Conservation (phyloP, 306 rosid species). For the Prinsepia uniflora region DNA sequence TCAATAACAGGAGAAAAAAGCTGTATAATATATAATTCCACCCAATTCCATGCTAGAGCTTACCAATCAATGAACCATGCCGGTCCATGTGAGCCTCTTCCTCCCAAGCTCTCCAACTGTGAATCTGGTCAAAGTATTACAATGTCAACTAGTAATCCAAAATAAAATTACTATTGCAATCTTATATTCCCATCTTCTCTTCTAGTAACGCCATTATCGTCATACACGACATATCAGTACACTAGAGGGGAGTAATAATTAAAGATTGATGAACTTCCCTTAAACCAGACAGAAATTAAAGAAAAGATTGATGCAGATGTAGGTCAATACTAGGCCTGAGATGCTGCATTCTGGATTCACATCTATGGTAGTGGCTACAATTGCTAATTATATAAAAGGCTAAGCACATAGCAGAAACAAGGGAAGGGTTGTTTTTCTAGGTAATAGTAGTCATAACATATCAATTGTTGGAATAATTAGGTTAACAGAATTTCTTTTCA, state of each 20-base stretch:
- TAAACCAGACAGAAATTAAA: neutral
- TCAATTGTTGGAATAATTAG: neutral
- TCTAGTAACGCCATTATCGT: neutral
- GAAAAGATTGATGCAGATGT: neutral
- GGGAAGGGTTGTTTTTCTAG: neutral
- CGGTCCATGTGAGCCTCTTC: constrained; percentile 79
- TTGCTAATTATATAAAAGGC: neutral
- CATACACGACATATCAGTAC: neutral
- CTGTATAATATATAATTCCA: neutral
- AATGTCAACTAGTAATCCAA: constrained; percentile 29
- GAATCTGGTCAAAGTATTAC: constrained; percentile 58
- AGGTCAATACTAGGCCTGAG: neutral
- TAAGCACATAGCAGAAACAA: neutral
- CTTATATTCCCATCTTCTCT: neutral
- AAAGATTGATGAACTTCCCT: neutral
- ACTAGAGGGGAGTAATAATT: neutral
- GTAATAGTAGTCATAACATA: neutral
- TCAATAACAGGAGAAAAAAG: neutral
- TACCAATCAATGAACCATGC: constrained; percentile 56
- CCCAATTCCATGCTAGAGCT: constrained; percentile 26
- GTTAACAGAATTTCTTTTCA: neutral
- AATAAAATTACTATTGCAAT: neutral
- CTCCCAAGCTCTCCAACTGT: constrained; percentile 97
- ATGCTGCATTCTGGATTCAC: neutral
- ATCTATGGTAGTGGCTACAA: neutral